Evolutionary conservation across 495 filamentous ascomycete species (phyloP), one percentile per base, ranked within the genome.

Genomic region (Lasiosphaeris hirsuta): DNA sequence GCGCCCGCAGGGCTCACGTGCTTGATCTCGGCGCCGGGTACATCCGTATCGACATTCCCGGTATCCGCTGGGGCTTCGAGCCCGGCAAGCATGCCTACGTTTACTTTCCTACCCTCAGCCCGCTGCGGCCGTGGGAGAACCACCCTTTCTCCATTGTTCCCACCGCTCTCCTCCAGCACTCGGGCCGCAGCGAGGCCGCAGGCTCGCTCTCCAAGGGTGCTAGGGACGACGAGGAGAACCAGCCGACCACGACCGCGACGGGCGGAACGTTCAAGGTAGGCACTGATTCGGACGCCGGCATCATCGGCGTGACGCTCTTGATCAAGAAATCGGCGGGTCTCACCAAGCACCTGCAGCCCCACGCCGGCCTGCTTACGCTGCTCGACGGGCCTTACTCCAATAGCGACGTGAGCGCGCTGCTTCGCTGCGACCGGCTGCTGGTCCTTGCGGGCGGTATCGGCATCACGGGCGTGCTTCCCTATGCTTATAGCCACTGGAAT

Each of bases 361-460:
- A 58, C 33, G 49, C 15, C 8, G 52, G 35, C 17, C 50, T 73
- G 19, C 64, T 68, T 10, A 65, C 65, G 3, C 37, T 73, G 2
- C 34, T 73, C 4, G 71, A 73, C 13, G 71, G 71, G 2, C 71
- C 69, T 2, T 70, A 69, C 19, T 53, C 56, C 8, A 61, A 54
- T 44, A 60, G 44, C 13, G n/a, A 43, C 1, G 51, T 30, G 1
- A 14, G 11, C 9, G 48, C 38, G 0, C 18, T 68, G 14, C 60
- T 60, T 1, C 53, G 55, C 17, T 63, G 59, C 35, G 67, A 72
- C 51, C 72, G 59, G 43, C 47, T 79, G 37, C n/a, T 78, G 23
- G 63, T 78, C n/a, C 69, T 79, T 36, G 69, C 54, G 0, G 76
- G 75, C 9, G 76, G 74, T 10, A 75, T 79, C 33, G 76, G 76